Base-by-base conservation (phyloP, 176 grass and related monocot species). In the Carex littledalei region DNA sequence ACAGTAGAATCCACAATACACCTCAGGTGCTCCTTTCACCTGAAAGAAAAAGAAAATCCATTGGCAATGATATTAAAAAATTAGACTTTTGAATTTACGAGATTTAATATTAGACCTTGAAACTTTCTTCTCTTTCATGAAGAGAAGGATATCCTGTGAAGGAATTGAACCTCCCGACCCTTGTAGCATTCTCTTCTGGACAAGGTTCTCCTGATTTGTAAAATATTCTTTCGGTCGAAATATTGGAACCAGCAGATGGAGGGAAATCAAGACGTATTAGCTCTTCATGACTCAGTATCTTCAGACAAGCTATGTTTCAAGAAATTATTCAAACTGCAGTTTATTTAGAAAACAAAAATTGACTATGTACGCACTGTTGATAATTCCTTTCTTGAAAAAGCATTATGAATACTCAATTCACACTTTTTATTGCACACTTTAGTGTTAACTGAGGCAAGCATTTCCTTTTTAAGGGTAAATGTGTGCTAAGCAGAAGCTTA, bases 71-170 rank as follows among this genome's bases (percentile, higher is more conserved):
- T 75, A 80, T 80, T 69, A 49, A 58, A n/a, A n/a, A 67, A 86
- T 15, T 71, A 86, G 45, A 57, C 63, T 39, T 32, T 21, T n/a
- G 73, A 93, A 71, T 60, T 79, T 39, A 70, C 21, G n/a, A 56
- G 70, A 83, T 61, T 41, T 68, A 58, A 87, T 65, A 78, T 63
- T 34, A 83, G 86, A 98, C 96, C 96, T 98, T 93, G 84, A 94
- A 95, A 89, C 89, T 95, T 94, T 98, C 90, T 89, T 95, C 88
- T 89, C 93, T 89, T 78, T 98, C 91, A 75, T 35, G 53, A 21
- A 95, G 93, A 1, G 91, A 89, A 81, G 91, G 96, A 84, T 92
- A 94, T 89, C 93, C 96, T 5, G 91, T 98, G 84, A 95, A 95
- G 14, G 66, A 84, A 80, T 92, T 95, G 87, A 95, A 98, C 60